These are phyloP conservation scores for Trichosanthes cucumerina DNA, from an alignment of 306 rosid genomes.

Conservation along the genomic window DNA sequence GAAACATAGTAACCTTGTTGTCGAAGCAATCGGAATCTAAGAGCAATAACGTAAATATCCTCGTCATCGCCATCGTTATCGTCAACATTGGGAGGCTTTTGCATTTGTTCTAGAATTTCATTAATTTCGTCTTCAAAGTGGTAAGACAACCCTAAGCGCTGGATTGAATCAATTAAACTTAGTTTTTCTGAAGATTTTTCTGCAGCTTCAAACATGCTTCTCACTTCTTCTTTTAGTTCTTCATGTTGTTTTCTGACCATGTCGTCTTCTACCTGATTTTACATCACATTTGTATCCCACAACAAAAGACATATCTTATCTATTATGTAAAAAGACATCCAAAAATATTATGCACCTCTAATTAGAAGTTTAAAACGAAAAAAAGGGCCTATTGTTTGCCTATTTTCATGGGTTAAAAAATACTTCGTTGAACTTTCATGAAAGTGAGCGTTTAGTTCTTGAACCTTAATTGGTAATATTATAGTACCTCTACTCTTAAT, in stretches of 20 bases:
- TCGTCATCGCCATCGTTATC: neutral
- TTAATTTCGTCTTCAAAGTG: neutral
- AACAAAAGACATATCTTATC: too few relatives aligned
- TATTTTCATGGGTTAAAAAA: too few relatives aligned
- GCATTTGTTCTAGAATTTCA: neutral
- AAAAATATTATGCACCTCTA: too few relatives aligned
- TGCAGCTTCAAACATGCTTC: neutral
- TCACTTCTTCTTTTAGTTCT: neutral
- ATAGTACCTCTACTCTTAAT: too few relatives aligned
- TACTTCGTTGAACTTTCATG: too few relatives aligned
- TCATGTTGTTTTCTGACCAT: neutral
- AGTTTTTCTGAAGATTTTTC: neutral
- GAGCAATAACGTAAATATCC: neutral
- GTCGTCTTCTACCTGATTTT: neutral
- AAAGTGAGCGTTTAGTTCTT: too few relatives aligned
- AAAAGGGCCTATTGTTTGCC: too few relatives aligned
- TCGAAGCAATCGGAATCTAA: neutral
- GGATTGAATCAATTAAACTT: neutral
- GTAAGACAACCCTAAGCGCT: neutral
- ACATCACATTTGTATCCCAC: too few relatives aligned
- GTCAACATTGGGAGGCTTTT: neutral
- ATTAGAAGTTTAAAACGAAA: too few relatives aligned
- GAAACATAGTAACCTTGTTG: conserved; percentile 2
- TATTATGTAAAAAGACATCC: too few relatives aligned
- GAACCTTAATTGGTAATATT: too few relatives aligned